Conservation (phyloP, 108 stramenopile genomes). For the Skeletonema menzelii region DNA sequence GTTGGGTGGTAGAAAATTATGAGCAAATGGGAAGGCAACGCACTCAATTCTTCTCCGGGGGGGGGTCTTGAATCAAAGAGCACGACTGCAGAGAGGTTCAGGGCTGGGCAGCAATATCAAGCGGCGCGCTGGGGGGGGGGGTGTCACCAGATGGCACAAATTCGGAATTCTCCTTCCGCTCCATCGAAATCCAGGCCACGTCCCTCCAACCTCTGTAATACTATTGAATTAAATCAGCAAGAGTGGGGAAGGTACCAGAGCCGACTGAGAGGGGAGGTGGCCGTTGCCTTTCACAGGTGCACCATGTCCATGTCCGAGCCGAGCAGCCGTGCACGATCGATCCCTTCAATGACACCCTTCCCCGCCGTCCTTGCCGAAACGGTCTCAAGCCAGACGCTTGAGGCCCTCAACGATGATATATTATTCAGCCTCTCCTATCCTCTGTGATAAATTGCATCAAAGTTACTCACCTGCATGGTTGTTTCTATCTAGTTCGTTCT, state of each 20-base stretch:
- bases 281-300: too few species aligned
- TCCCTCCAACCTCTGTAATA: too few species aligned
- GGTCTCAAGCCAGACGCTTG: not conserved
- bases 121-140: not conserved
- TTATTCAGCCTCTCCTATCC: not conserved
- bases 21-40: not conserved
- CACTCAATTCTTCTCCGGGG: not conserved
- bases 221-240: too few species aligned
- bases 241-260: not conserved
- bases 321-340: not conserved
- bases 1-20: not conserved
- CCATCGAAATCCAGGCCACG: not conserved
- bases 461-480: not conserved
- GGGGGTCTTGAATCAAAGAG: not conserved
- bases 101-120: not conserved
- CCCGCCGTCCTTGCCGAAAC: not conserved
- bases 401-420: not conserved
- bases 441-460: not conserved
- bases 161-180: not conserved
- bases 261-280: not conserved
- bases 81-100: not conserved
- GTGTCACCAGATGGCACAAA: not conserved
- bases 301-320: too few species aligned
- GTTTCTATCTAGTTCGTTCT: not conserved
- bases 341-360: not conserved